Conservation (phyloP, 345 rosid genomes). For the Pistacia vera region DNA sequence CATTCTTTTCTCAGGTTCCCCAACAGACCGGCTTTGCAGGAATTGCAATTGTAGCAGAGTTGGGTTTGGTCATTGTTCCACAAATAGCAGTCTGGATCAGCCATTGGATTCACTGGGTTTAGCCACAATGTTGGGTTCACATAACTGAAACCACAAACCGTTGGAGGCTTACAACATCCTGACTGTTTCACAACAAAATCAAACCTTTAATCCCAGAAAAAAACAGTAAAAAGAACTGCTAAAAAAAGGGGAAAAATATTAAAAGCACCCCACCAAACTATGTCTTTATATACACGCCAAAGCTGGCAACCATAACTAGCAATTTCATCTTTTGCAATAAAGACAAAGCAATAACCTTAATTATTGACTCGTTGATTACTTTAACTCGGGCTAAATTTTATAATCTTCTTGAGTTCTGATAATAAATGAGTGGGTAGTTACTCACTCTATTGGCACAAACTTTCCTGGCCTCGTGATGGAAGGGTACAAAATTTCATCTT, state of each 20-base stretch:
- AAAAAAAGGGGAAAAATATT: neutral
- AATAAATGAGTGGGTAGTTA: constrained; percentile 27
- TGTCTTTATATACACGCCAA: constrained; percentile 12
- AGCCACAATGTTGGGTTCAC: constrained; percentile 81
- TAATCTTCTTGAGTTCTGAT: neutral
- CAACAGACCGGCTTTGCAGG: constrained; percentile 87
- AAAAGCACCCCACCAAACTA: constrained; percentile 4
- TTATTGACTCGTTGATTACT: constrained; percentile 10
- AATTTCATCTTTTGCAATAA: constrained; percentile 15
- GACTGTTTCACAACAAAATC: constrained; percentile 42
- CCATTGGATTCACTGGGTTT: constrained; percentile 70
- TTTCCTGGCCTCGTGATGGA: neutral
- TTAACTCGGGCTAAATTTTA: constrained; percentile 13
- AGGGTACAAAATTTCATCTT: neutral
- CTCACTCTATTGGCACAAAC: constrained; percentile 14
- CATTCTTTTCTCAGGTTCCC: constrained; percentile 84
- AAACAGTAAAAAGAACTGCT: neutral
- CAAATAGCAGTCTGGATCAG: constrained; percentile 75
- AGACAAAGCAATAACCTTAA: constrained; percentile 22
- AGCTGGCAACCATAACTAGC: constrained; percentile 35
- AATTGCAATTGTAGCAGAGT: constrained; percentile 81
- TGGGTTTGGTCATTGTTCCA: constrained; percentile 88
- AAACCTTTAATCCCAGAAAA: neutral
- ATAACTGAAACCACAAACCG: constrained; percentile 73
- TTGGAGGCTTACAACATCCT: constrained; percentile 95